These are phyloP conservation scores for Exutisphaerella laricina DNA, from an alignment of 2,329 filamentous ascomycete genomes.

Conservation along the genomic window DNA sequence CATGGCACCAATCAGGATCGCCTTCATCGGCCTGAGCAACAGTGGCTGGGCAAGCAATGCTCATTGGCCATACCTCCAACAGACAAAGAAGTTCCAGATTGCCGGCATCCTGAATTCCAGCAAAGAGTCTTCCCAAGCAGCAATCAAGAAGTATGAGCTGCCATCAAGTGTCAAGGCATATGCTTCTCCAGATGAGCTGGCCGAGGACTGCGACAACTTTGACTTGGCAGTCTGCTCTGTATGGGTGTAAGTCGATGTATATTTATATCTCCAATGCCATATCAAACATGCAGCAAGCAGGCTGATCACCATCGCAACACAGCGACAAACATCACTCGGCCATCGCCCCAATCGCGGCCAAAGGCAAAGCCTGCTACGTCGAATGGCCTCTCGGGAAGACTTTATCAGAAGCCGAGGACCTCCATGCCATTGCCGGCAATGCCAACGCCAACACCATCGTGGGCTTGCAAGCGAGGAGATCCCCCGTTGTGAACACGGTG, in stretches of 20 bases:
- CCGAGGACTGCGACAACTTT: conserved; percentile 39
- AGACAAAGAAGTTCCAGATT: conserved; percentile 5
- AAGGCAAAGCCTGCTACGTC: conserved; percentile 43
- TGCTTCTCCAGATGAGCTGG: conserved; percentile 38
- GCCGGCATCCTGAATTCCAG: conserved; percentile 9
- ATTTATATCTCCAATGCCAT: no score
- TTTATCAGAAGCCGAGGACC: conserved; percentile 39
- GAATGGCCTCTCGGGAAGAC: conserved; percentile 47
- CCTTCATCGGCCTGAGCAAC: conserved; percentile 3
- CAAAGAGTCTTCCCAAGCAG: conserved; percentile 6
- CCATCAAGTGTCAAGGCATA: conserved; percentile 37
- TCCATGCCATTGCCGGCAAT: conserved; percentile 36
- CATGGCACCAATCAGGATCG: conserved; percentile 8
- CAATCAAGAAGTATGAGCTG: conserved; percentile 6
- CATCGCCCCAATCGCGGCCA: conserved; percentile 39
- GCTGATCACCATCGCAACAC: no score
- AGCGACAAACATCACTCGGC: conserved; percentile 37
- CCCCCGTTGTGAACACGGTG: conserved; percentile 37
- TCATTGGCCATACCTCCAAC: conserved; percentile 7
- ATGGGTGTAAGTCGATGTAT: conserved; percentile 29
- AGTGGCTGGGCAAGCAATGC: conserved; percentile 4
- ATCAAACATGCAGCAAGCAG: no score
- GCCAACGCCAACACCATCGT: conserved; percentile 40
- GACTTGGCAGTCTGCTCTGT: conserved; percentile 44
- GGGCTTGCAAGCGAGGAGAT: conserved; percentile 42